A percentile compares a stretch with the other conserved stretches of the same genome.
phyloP scores from a whole-genome alignment of 2,329 filamentous ascomycete species.

The Aureobasidium sp. region DNA sequence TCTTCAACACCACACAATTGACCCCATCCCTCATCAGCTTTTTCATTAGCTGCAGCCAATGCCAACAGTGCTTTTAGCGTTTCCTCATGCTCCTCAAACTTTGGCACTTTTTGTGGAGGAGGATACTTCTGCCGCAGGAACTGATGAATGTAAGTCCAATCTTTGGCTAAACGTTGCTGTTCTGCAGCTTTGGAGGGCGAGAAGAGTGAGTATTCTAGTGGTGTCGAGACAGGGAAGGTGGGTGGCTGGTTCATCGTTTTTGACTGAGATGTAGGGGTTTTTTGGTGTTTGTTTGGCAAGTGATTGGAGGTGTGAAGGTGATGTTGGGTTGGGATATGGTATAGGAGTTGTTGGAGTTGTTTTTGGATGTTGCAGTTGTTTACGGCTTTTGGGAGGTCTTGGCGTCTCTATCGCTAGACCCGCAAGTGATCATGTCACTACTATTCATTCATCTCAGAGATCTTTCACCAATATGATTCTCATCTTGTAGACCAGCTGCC shows the following conservation, averaged over 20 bases:
- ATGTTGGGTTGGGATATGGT: not conserved
- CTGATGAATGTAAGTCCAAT: conserved; percentile 80
- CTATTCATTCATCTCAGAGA: no score
- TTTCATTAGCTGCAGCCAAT: conserved; percentile 67
- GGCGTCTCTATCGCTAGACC: no score
- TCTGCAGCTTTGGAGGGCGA: conserved; percentile 60
- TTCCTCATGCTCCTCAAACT: conserved; percentile 79
- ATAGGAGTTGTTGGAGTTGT: not conserved
- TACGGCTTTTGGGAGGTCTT: not conserved
- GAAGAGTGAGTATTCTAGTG: conserved; percentile 39
- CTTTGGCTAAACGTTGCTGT: conserved; percentile 73
- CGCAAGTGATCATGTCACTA: no score
- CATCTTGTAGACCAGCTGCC: not conserved
- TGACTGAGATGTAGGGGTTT: conserved; percentile 14
- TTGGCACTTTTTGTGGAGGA: conserved; percentile 52
- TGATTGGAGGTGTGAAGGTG: not conserved
- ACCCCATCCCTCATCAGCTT: conserved; percentile 61
- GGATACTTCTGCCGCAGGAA: conserved; percentile 68
- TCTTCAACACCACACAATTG: conserved; percentile 52
- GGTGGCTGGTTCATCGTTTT: not conserved
- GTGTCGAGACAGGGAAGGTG: conserved; percentile 6
- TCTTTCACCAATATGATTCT: no score
- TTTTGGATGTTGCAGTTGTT: not conserved
- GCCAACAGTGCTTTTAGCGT: conserved; percentile 69
- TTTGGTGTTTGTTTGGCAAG: not conserved